phyloP scores from a whole-genome alignment of 371 early-diverging fungal species.

The Syncephalastrum sp. region DNA sequence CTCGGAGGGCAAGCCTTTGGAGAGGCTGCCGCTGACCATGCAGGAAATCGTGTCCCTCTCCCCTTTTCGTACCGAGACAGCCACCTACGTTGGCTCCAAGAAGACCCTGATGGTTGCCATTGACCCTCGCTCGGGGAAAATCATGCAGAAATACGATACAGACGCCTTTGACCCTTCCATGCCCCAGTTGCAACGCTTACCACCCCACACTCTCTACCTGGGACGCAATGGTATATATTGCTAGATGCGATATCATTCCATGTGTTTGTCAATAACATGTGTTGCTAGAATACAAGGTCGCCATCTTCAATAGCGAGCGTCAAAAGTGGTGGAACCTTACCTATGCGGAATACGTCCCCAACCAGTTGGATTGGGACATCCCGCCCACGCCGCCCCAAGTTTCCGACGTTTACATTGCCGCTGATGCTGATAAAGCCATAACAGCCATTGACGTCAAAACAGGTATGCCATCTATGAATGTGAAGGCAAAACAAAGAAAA shows the following conservation, averaged over 20 bases:
- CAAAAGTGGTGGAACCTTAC: conserved; percentile 37
- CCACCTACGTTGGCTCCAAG: conserved; percentile 70
- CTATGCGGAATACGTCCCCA: conserved; percentile 49
- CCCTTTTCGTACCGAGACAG: conserved; percentile 60
- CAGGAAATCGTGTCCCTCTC: conserved; percentile 63
- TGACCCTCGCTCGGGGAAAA: conserved; percentile 66
- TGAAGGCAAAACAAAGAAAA: too few relatives aligned
- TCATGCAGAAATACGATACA: conserved; percentile 52
- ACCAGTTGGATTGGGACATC: conserved; percentile 35
- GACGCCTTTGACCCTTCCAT: conserved; percentile 15
- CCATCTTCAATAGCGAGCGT: conserved; percentile 21
- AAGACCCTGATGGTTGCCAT: conserved; percentile 67
- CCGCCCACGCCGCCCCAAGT: conserved; percentile 21
- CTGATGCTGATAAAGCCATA: conserved; percentile 31
- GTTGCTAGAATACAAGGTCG: conserved; percentile 26
- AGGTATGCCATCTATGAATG: conserved; percentile 16
- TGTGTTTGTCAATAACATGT: neutral
- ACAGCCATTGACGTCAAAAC: conserved; percentile 30
- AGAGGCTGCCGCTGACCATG: conserved; percentile 73
- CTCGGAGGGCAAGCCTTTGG: conserved; percentile 53
- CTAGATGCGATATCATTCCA: neutral
- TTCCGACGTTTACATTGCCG: conserved; percentile 41
- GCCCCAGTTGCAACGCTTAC: conserved; percentile 20
- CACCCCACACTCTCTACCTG: conserved; percentile 36
- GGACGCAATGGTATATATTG: conserved; percentile 37